Evolutionary conservation across 2,329 filamentous ascomycete genomes (phyloP).

Genomic region (Aspergillus fructus): DNA sequence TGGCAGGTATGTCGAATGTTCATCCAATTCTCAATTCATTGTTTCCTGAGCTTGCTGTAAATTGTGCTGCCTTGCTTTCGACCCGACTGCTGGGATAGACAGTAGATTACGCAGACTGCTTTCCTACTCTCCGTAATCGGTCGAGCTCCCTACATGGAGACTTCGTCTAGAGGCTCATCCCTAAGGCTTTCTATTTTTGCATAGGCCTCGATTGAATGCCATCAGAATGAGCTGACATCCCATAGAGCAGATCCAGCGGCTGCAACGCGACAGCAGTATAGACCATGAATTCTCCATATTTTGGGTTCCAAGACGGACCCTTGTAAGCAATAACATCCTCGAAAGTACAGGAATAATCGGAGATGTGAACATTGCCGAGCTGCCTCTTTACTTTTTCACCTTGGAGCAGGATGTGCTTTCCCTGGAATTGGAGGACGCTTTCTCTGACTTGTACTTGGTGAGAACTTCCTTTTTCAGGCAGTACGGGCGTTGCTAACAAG

Average conservation of each 20-base stretch:
- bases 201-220: constrained; percentile 44
- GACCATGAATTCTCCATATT: constrained; percentile 97
- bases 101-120: constrained; percentile 59
- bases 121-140: constrained; percentile 55
- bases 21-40: not conserved
- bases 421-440: constrained; percentile 82
- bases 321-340: constrained; percentile 85
- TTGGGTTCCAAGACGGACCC: constrained; percentile 88
- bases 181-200: constrained; percentile 43
- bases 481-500: not conserved
- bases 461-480: constrained; percentile 14
- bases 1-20: constrained; percentile 70
- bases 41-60: constrained; percentile 11
- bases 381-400: constrained; percentile 86
- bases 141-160: constrained; percentile 54
- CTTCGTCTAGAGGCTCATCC: constrained; percentile 35
- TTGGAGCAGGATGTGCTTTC: constrained; percentile 89
- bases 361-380: constrained; percentile 83
- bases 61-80: constrained; percentile 2
- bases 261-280: constrained; percentile 82
- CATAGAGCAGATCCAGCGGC: constrained; percentile 82
- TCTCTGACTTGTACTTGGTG: constrained; percentile 80
- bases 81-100: constrained; percentile 46
- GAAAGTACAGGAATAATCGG: constrained; percentile 92
- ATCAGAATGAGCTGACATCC: constrained; percentile 60